These are phyloP conservation scores for Eutrema japonicum DNA, from an alignment of 345 rosid genomes.

Conservation along the genomic window DNA sequence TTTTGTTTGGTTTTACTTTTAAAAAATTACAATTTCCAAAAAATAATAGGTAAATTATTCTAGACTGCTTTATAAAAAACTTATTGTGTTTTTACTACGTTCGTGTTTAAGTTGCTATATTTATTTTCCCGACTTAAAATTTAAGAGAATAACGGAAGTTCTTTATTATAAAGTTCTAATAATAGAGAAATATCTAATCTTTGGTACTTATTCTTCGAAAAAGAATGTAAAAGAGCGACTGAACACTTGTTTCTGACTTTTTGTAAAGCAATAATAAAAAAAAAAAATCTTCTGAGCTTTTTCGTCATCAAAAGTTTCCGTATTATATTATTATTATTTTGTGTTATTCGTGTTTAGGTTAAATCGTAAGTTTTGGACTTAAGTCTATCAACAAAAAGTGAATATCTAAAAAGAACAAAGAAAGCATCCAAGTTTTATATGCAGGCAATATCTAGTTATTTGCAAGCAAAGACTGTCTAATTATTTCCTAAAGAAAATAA, in stretches of 20 bases:
- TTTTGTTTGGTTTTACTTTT: background rate
- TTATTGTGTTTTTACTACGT: no score
- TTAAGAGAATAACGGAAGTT: background rate
- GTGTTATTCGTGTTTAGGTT: constrained; percentile 4
- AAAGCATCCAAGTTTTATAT: background rate
- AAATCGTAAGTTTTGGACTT: constrained; percentile 3
- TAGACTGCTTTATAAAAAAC: background rate
- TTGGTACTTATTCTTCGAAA: constrained; percentile 29
- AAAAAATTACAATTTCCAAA: background rate
- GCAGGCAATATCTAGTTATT: background rate
- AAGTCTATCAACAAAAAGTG: constrained; percentile 3
- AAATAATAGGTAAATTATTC: background rate
- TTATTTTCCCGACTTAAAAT: background rate
- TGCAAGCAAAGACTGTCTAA: background rate
- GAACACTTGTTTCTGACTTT: constrained; percentile 37
- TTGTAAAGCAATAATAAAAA: constrained; percentile 1
- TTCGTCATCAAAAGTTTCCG: background rate
- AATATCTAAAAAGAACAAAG: background rate
- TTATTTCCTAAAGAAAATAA: background rate
- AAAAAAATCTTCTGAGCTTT: constrained; percentile 9
- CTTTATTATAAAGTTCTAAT: background rate
- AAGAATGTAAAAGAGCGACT: constrained; percentile 18
- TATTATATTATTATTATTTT: background rate
- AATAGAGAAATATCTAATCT: background rate
- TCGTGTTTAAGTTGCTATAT: background rate